Evolutionary conservation across 2,329 filamentous ascomycete species (phyloP).

Genomic region (Botrytis byssoidea): DNA sequence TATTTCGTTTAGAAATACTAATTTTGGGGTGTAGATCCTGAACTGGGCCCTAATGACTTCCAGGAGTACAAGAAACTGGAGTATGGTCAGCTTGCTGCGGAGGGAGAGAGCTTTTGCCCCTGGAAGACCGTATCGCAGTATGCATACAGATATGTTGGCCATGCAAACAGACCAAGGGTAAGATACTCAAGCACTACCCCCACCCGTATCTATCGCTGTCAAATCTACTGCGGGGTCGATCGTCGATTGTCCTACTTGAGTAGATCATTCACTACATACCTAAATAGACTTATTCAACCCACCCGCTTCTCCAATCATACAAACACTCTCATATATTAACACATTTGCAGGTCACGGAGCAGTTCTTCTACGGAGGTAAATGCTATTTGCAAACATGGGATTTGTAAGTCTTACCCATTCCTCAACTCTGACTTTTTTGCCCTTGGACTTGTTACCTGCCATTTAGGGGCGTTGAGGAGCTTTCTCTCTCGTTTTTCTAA

Average conservation of each 20-base stretch:
- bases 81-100: conserved; percentile 32
- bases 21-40: conserved; percentile 6
- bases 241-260: neutral
- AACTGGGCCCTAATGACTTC: conserved; percentile 19
- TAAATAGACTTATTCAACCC: neutral
- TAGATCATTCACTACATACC: conserved; percentile 12
- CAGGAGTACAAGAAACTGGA: conserved; percentile 27
- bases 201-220: neutral
- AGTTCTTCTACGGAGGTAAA: conserved; percentile 53
- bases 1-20: neutral
- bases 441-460: neutral
- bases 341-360: conserved; percentile 6
- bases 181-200: neutral
- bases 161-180: conserved; percentile 43
- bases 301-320: neutral
- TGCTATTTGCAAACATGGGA: conserved; percentile 68
- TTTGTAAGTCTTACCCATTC: conserved; percentile 55
- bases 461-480: neutral
- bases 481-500: neutral
- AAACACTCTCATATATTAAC: conserved; percentile 21
- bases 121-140: conserved; percentile 57
- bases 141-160: conserved; percentile 57
- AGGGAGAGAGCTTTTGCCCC: conserved; percentile 45
- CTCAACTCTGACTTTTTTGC: conserved; percentile 2
- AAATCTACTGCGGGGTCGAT: neutral